These are phyloP conservation scores for Hemisphaericaspora xylofermentans DNA, from an alignment of 1,139 yeast species.

Conservation along the genomic window DNA sequence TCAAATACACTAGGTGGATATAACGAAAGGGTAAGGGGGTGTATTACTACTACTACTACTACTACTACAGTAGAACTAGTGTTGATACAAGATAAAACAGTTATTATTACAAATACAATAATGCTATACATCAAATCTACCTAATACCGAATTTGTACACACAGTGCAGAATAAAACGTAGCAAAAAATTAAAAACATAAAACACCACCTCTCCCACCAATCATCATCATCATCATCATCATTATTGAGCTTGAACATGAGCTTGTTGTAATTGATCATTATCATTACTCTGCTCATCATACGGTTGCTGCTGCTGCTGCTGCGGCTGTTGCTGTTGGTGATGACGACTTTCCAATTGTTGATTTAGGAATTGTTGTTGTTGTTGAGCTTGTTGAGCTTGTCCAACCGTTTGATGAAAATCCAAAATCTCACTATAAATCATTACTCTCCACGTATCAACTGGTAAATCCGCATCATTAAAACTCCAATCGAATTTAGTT, in stretches of 20 bases:
- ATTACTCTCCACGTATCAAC: slow-evolving; percentile 98
- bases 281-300: neutral
- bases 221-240: neutral
- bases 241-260: slow-evolving; percentile 1
- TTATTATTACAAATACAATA: too few species aligned
- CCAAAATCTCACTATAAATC: slow-evolving; percentile 97
- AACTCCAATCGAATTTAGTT: slow-evolving; percentile 95
- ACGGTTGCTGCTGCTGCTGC: slow-evolving; percentile 6
- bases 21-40: too few species aligned
- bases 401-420: slow-evolving; percentile 66
- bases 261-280: slow-evolving; percentile 1
- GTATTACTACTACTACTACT: too few species aligned
- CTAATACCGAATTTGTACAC: too few species aligned
- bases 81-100: too few species aligned
- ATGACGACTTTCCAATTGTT: neutral
- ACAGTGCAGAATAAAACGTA: neutral
- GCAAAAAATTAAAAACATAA: neutral
- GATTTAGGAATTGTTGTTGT: slow-evolving; percentile 8
- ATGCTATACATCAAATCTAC: too few species aligned
- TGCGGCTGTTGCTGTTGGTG: slow-evolving; percentile 9
- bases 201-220: too few species aligned
- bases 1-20: too few species aligned
- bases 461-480: slow-evolving; percentile 96
- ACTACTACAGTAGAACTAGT: too few species aligned
- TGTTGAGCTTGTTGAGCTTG: slow-evolving; percentile 3